Conservation (phyloP, 1,284 basidiomycete species). For the Naganishia sp. region DNA sequence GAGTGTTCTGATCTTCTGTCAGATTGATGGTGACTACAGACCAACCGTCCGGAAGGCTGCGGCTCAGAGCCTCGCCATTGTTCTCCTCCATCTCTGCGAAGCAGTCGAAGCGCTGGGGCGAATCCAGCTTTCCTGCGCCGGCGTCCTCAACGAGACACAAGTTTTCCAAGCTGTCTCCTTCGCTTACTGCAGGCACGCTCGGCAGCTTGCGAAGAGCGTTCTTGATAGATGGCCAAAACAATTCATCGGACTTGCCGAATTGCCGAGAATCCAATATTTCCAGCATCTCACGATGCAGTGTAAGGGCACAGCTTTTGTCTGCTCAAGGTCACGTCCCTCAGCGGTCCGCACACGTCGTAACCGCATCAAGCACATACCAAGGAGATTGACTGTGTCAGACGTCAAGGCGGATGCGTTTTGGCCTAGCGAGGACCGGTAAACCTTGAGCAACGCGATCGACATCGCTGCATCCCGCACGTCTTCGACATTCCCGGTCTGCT, state of each 20-base stretch:
- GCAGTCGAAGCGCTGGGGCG: conserved; percentile 6
- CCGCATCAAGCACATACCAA: conserved; percentile 60
- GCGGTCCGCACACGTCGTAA: no score
- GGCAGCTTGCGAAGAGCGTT: neutral
- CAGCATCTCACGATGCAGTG: conserved; percentile 69
- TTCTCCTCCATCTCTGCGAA: conserved; percentile 3
- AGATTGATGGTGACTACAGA: conserved; percentile 80
- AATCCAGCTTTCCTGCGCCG: no score
- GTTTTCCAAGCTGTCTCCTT: neutral
- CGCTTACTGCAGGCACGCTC: neutral
- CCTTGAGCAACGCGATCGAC: conserved; percentile 68
- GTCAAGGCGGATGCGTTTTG: conserved; percentile 60
- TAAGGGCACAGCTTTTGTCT: conserved; percentile 64
- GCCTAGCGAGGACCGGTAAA: conserved; percentile 77
- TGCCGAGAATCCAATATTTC: conserved; percentile 49
- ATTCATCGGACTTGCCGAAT: conserved; percentile 60
- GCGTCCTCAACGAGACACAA: no score
- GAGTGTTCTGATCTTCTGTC: conserved; percentile 74
- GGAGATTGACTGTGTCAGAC: conserved; percentile 62
- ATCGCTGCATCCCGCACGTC: conserved; percentile 72
- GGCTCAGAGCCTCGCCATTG: conserved; percentile 33
- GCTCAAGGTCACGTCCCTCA: no score
- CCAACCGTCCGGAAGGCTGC: conserved; percentile 68
- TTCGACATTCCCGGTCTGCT: conserved; percentile 64
- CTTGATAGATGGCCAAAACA: conserved; percentile 64